phyloP scores from a whole-genome alignment of 192 early-diverging fungal genomes.

The Thamnidium elegans region DNA sequence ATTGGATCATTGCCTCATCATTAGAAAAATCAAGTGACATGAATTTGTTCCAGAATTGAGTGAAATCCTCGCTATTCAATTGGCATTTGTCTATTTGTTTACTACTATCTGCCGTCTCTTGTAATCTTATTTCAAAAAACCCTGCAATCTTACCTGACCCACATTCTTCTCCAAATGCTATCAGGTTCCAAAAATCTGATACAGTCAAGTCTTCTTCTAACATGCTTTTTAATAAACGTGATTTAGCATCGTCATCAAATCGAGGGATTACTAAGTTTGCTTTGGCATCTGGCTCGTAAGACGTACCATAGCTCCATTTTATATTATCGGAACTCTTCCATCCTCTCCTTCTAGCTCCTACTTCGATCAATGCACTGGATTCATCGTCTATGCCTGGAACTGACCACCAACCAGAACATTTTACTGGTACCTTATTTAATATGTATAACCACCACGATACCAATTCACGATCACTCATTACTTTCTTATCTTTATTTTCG shows the following conservation, averaged over 20 bases:
- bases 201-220: slow-evolving; percentile 27
- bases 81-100: neutral
- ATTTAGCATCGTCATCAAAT: slow-evolving; percentile 56
- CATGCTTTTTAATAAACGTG: slow-evolving; percentile 40
- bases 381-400: slow-evolving; percentile 56
- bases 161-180: slow-evolving; percentile 73
- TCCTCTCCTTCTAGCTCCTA: slow-evolving; percentile 7
- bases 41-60: slow-evolving; percentile 14
- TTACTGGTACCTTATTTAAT: slow-evolving; percentile 15
- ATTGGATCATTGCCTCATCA: neutral
- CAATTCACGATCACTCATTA: slow-evolving; percentile 52
- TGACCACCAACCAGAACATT: slow-evolving; percentile 44
- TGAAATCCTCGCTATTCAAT: neutral
- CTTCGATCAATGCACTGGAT: neutral
- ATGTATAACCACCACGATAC: slow-evolving; percentile 75
- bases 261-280: slow-evolving; percentile 42
- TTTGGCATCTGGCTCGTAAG: slow-evolving; percentile 36
- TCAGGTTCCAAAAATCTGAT: slow-evolving; percentile 56
- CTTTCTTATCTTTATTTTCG: slow-evolving; percentile 60
- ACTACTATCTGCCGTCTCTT: neutral
- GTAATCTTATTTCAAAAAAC: slow-evolving; percentile 48
- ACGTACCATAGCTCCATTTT: slow-evolving; percentile 38
- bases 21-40: slow-evolving; percentile 13
- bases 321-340: slow-evolving; percentile 8
- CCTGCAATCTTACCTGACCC: slow-evolving; percentile 65